These are phyloP conservation scores for Sphaerulina populicola DNA, from an alignment of 2,329 filamentous ascomycete genomes.

Conservation along the genomic window DNA sequence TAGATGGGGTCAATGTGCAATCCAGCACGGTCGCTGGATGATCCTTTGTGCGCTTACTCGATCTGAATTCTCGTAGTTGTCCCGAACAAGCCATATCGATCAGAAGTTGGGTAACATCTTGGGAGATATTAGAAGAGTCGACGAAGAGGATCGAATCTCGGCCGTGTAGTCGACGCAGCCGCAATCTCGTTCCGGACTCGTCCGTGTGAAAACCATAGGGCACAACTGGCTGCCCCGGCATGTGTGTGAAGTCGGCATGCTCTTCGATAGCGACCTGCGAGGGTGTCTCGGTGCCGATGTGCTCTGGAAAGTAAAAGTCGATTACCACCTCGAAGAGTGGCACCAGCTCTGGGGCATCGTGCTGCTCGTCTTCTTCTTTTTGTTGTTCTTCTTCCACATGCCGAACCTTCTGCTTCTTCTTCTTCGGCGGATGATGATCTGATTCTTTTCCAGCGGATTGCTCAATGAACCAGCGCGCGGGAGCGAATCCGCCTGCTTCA, in stretches of 20 bases:
- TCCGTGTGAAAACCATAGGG: constrained; percentile 17
- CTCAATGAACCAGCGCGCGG: constrained; percentile 29
- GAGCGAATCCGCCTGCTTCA: constrained; percentile 29
- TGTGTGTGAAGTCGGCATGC: constrained; percentile 21
- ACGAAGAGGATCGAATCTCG: constrained; percentile 22
- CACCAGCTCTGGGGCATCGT: constrained; percentile 10
- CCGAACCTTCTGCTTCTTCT: constrained; percentile 23
- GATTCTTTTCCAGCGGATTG: constrained; percentile 13
- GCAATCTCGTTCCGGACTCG: constrained; percentile 15
- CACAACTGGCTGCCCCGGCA: constrained; percentile 18
- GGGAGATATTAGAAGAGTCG: constrained; percentile 18
- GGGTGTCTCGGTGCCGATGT: constrained; percentile 9
- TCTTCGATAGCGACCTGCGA: constrained; percentile 10
- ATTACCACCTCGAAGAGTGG: constrained; percentile 24
- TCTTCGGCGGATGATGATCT: constrained; percentile 21
- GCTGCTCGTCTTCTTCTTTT: not conserved
- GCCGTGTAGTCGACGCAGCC: constrained; percentile 14
- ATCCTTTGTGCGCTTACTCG: constrained; percentile 7
- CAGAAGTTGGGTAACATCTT: constrained; percentile 14
- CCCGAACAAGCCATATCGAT: constrained; percentile 15
- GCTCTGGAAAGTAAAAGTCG: constrained; percentile 27
- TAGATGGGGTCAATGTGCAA: constrained; percentile 24
- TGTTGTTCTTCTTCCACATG: not conserved
- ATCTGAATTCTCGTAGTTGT: constrained; percentile 7
- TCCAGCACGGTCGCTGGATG: constrained; percentile 15